Percentiles rank a stretch among this genome's conserved stretches.
These are phyloP conservation scores for Apiotrichum laibachii DNA, from an alignment of 1,284 basidiomycete species.

Conservation along the genomic window DNA sequence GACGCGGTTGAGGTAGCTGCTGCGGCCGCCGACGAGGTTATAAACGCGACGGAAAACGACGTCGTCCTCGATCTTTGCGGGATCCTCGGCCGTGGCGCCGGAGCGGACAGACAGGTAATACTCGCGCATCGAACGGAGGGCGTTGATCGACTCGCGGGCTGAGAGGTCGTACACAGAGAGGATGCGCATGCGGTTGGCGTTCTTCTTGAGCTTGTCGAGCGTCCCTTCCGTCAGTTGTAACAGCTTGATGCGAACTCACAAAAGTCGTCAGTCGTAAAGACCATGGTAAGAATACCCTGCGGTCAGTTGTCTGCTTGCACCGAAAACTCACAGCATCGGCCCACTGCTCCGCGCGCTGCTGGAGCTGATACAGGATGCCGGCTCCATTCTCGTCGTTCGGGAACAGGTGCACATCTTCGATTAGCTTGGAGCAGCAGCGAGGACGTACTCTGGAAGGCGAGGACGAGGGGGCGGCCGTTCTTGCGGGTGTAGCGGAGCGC, in stretches of 20 bases:
- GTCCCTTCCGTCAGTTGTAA: constrained; percentile 52
- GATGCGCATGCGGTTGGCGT: constrained; percentile 70
- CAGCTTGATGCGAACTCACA: constrained; percentile 51
- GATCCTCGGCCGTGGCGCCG: neutral
- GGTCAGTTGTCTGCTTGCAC: constrained; percentile 9
- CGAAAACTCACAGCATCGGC: constrained; percentile 65
- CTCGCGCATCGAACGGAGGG: constrained; percentile 59
- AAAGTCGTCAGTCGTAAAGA: constrained; percentile 78
- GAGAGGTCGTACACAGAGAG: constrained; percentile 71
- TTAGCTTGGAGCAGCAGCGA: neutral
- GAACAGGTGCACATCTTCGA: constrained; percentile 66
- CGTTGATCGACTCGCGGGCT: constrained; percentile 61
- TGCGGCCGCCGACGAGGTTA: constrained; percentile 68
- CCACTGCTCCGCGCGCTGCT: constrained; percentile 81
- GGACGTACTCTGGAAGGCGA: constrained; percentile 63
- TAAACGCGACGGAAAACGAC: constrained; percentile 58
- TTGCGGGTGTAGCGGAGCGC: constrained; percentile 62
- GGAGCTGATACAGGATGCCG: constrained; percentile 73
- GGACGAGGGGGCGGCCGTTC: constrained; percentile 65
- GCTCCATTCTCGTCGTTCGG: constrained; percentile 74
- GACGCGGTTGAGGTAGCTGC: constrained; percentile 69
- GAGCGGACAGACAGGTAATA: constrained; percentile 29
- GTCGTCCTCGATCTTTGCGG: constrained; percentile 36
- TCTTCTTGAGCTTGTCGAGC: constrained; percentile 56
- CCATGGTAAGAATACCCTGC: constrained; percentile 69